Conservation (phyloP, 257 asterid genomes). For the Ballota nigra region DNA sequence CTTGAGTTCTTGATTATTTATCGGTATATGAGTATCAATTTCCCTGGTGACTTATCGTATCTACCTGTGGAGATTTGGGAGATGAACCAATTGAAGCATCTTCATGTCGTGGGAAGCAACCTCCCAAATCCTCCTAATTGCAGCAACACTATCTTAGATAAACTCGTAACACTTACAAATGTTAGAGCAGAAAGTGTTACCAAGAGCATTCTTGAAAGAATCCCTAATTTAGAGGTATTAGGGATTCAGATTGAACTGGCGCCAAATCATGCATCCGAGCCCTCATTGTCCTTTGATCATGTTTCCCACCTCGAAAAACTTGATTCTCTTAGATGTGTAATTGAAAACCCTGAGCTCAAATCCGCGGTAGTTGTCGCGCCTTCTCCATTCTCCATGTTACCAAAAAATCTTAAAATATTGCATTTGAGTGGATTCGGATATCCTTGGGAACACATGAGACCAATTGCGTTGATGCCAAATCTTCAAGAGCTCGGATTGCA, state of each 20-base stretch:
- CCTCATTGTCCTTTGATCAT: not conserved
- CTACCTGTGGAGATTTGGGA: not conserved
- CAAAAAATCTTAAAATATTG: not conserved
- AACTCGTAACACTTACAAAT: not conserved
- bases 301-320: not conserved
- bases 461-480: too few relatives aligned
- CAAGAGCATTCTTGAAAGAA: not conserved
- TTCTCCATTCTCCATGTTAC: not conserved
- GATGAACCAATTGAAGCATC: slow-evolving; percentile 14
- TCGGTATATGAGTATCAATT: not conserved
- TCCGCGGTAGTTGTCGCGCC: not conserved
- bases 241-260: slow-evolving; percentile 3
- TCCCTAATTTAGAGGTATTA: not conserved
- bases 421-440: too few relatives aligned
- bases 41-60: not conserved
- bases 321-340: not conserved
- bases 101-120: not conserved
- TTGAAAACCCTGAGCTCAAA: not conserved
- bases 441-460: too few relatives aligned
- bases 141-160: not conserved
- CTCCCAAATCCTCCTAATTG: not conserved
- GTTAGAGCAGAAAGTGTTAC: not conserved
- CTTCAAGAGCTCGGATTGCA: too few relatives aligned
- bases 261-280: not conserved
- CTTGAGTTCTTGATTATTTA: not conserved